Evolutionary conservation across 225 moss, liverwort and hornwort genomes (phyloP).

Genomic region (Antitrichia curtipendula): DNA sequence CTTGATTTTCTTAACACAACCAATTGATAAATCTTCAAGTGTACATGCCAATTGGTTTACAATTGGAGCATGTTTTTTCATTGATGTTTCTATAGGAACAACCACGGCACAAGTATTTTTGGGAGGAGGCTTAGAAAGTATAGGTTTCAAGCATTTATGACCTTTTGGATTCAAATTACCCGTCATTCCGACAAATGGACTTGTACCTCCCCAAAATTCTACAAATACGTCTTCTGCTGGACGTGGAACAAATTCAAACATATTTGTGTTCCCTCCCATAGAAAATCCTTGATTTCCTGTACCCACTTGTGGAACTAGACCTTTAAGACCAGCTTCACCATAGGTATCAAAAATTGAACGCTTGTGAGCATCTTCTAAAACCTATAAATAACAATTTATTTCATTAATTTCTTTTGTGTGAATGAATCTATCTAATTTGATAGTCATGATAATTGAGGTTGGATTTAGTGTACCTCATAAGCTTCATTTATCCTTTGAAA

Average conservation of each 20-base stretch:
- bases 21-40: conserved; percentile 66
- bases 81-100: background rate
- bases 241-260: conserved; percentile 65
- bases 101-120: background rate
- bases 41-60: conserved; percentile 51
- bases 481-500: conserved; percentile 27
- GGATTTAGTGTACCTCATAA: conserved; percentile 7
- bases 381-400: conserved; percentile 7
- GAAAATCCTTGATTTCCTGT: conserved; percentile 49
- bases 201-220: conserved; percentile 69
- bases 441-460: background rate
- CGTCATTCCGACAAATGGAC: conserved; percentile 44
- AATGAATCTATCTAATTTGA: background rate
- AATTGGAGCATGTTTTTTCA: conserved; percentile 58
- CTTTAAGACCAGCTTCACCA: conserved; percentile 76
- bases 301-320: conserved; percentile 31
- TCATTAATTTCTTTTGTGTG: background rate
- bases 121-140: background rate
- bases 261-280: conserved; percentile 56
- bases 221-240: conserved; percentile 64
- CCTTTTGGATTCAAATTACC: conserved; percentile 39
- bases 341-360: conserved; percentile 69
- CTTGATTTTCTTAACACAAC: conserved; percentile 78
- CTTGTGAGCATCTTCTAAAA: conserved; percentile 63
- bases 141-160: background rate